Evolutionary conservation across 306 rosid species (phyloP), one percentile per base, ranked within the genome.

Genomic region (Cucumis melo): DNA sequence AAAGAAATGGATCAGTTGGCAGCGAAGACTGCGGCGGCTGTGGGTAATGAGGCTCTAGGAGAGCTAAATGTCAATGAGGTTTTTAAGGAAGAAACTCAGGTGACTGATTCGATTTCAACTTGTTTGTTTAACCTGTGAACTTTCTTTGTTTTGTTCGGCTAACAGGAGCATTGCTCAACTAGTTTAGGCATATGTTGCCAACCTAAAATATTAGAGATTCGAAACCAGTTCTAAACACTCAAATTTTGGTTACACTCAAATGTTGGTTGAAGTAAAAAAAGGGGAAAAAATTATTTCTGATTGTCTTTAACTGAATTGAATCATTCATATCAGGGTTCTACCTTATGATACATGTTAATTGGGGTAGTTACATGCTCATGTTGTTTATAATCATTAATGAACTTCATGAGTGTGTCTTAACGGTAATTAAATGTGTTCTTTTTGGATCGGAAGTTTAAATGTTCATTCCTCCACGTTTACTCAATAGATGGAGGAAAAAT

Each of bases 11-110:
- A 75, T 56, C 86, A 81, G 54, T 65, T 70, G 38, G 78, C 74
- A 2, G 77, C 79, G 24, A 66, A 64, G 62, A 79, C n/a, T n/a
- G n/a, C 78, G 7, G 63, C 79, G 29, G 80, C 76, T 67, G 65
- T 55, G 80, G 78, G 61, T 58, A 77, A 65, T 48, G 82, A 80
- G 84, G 75, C 56, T 57, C 82, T 65, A 19, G 81, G 75, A 68
- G 83, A 79, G 77, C 82, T 80, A 55, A 73, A 84, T 80, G 81
- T 81, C 42, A 83, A 84, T 84, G 87, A 83, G 76, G 75, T 79
- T 57, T 81, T 80, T 3, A 82, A 88, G 68, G 79, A 87, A 73
- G 93, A 87, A 62, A 61, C 84, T 78, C 84, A 84, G 93, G 88
- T 85, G 72, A 82, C 73, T 78, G 36, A 20, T 17, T 67, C 36